These are phyloP conservation scores for Erodium moschatum DNA, from an alignment of 441 rosid species.

Conservation along the genomic window DNA sequence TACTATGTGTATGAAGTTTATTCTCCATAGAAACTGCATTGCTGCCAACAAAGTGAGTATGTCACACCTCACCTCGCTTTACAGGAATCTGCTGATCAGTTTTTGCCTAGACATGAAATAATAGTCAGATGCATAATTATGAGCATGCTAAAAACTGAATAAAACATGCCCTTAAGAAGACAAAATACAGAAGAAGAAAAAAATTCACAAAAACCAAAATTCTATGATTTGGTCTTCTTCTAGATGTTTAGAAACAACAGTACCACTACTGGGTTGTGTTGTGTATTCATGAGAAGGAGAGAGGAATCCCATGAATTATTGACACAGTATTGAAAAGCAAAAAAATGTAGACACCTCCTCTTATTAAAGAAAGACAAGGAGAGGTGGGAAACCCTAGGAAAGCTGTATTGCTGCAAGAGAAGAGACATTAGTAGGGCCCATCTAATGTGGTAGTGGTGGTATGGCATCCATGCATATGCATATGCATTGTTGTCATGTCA, in stretches of 20 bases:
- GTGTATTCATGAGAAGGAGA: conserved; percentile 4
- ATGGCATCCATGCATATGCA: conserved; percentile 27
- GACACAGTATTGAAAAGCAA: conserved; percentile 16
- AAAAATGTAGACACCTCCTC: conserved; percentile 16
- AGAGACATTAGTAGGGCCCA: conserved; percentile 43
- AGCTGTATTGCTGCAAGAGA: conserved; percentile 39
- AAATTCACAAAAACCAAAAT: not conserved
- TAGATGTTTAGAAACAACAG: not conserved
- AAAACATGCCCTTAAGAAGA: not conserved
- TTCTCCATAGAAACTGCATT: not conserved
- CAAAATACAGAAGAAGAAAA: not conserved
- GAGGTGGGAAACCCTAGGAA: conserved; percentile 41
- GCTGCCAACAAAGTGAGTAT: not conserved
- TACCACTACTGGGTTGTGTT: too few species aligned
- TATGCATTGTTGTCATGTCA: conserved; percentile 34
- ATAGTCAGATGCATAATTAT: not conserved
- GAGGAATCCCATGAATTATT: conserved; percentile 22
- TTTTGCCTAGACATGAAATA: not conserved
- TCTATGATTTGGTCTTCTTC: conserved; percentile 2
- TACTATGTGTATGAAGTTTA: not conserved
- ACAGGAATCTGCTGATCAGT: not conserved
- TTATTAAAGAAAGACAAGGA: conserved; percentile 11
- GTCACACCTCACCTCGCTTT: not conserved
- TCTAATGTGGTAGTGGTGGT: conserved; percentile 8
- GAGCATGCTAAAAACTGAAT: not conserved